Evolutionary conservation across 2,329 filamentous ascomycete genomes (phyloP).

Genomic region (Sarocladium strictum): DNA sequence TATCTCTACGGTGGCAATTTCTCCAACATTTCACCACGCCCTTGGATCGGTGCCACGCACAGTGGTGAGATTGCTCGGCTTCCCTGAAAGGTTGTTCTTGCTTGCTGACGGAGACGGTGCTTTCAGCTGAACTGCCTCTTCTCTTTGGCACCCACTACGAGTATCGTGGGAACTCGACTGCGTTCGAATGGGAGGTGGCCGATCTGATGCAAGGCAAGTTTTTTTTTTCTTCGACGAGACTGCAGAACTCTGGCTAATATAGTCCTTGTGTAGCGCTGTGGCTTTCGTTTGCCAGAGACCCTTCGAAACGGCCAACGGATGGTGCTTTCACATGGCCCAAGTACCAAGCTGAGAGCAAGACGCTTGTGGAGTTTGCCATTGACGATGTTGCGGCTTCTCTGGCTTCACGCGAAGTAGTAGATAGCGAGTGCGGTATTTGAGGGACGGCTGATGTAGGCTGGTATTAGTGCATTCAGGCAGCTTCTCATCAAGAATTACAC

Average conservation of each 20-base stretch:
- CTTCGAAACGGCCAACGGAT: slow-evolving; percentile 14
- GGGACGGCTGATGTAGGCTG: too few species aligned
- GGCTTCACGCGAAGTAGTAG: too few species aligned
- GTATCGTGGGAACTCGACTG: slow-evolving; percentile 22
- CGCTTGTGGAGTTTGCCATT: slow-evolving; percentile 17
- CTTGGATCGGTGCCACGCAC: slow-evolving; percentile 30
- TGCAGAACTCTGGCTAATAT: background rate
- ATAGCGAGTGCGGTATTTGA: too few species aligned
- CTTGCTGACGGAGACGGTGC: background rate
- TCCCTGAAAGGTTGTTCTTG: background rate
- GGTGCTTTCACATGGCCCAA: slow-evolving; percentile 18
- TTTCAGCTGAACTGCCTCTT: slow-evolving; percentile 21
- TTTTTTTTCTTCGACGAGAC: background rate
- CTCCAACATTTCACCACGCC: slow-evolving; percentile 29
- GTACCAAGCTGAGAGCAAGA: slow-evolving; percentile 15
- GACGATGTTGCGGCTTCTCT: too few species aligned
- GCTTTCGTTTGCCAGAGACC: slow-evolving; percentile 20
- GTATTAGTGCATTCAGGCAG: too few species aligned
- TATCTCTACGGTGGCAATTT: slow-evolving; percentile 36
- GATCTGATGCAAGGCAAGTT: slow-evolving; percentile 20
- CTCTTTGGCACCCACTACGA: slow-evolving; percentile 24
- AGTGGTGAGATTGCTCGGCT: slow-evolving; percentile 16
- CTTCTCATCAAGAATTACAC: too few species aligned
- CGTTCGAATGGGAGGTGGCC: slow-evolving; percentile 22
- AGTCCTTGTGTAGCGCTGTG: slow-evolving; percentile 18